Conservation (phyloP, 2,329 filamentous ascomycete genomes). For the Graphilbum ipis-grandicollis region DNA sequence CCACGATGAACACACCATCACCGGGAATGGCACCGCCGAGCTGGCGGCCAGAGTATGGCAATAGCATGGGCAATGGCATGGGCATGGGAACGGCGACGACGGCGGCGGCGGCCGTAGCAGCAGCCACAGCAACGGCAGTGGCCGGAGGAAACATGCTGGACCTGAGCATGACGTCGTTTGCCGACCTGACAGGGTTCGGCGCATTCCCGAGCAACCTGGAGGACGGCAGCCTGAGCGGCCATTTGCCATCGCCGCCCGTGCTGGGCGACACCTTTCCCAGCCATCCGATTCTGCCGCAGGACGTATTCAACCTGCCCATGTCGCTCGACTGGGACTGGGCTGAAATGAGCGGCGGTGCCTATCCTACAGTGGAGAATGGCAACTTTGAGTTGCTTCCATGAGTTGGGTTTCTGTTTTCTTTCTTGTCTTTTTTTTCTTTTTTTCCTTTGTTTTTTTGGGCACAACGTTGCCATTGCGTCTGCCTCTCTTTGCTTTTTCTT, state of each 20-base stretch:
- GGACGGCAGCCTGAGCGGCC: conserved; percentile 9
- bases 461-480: too few relatives aligned
- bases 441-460: too few relatives aligned
- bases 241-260: conserved; percentile 18
- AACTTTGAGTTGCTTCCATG: conserved; percentile 20
- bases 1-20: conserved; percentile 24
- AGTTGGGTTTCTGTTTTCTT: too few relatives aligned
- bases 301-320: conserved; percentile 92
- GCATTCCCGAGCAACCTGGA: conserved; percentile 11
- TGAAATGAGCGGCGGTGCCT: conserved; percentile 48
- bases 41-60: conserved; percentile 16
- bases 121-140: not conserved
- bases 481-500: too few relatives aligned
- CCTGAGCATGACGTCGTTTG: conserved; percentile 18
- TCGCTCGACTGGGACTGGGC: conserved; percentile 80
- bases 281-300: conserved; percentile 79
- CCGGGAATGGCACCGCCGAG: conserved; percentile 25
- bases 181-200: conserved; percentile 27
- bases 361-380: conserved; percentile 47
- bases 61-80: not conserved
- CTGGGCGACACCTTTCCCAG: conserved; percentile 35
- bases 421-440: too few relatives aligned
- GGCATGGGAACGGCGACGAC: not conserved
- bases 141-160: not conserved
- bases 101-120: not conserved